Conservation (phyloP, 768 basidiomycete genomes). For the Rhodosporidiobolus sp. region DNA sequence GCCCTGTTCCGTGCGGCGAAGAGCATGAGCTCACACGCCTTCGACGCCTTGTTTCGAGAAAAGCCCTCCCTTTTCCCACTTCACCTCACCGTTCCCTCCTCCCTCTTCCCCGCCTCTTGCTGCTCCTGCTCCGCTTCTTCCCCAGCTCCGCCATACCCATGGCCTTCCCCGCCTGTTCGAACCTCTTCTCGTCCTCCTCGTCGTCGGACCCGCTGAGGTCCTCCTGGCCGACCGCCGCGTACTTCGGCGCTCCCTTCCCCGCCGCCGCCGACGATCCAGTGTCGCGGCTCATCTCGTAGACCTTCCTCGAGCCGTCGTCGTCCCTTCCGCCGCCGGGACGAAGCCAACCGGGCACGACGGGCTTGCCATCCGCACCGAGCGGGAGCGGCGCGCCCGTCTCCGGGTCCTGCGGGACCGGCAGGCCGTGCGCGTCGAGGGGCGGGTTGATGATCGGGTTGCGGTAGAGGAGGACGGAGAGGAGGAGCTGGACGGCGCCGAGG, state of each 20-base stretch:
- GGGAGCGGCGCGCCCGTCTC: conserved; percentile 16
- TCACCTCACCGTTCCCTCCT: too few species aligned
- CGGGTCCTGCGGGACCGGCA: conserved; percentile 22
- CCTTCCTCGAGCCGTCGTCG: not conserved
- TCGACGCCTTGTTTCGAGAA: too few species aligned
- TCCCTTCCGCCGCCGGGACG: not conserved
- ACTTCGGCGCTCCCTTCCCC: not conserved
- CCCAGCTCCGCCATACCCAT: not conserved
- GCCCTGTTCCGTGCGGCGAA: too few species aligned
- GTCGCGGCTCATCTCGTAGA: not conserved
- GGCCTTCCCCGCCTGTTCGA: too few species aligned
- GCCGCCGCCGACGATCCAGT: not conserved
- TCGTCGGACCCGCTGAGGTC: not conserved
- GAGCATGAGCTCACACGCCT: too few species aligned
- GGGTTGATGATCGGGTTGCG: conserved; percentile 26
- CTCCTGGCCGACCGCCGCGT: not conserved
- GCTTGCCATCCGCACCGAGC: conserved; percentile 9
- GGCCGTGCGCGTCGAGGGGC: conserved; percentile 27
- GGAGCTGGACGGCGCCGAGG: conserved; percentile 16
- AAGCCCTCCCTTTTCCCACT: too few species aligned
- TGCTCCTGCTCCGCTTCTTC: not conserved
- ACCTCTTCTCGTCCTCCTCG: not conserved
- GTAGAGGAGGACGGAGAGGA: conserved; percentile 17
- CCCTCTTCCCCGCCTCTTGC: not conserved
- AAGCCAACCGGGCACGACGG: conserved; percentile 21